These are phyloP conservation scores for Athelia sp. DNA, from an alignment of 1,284 basidiomycete species.

Conservation along the genomic window DNA sequence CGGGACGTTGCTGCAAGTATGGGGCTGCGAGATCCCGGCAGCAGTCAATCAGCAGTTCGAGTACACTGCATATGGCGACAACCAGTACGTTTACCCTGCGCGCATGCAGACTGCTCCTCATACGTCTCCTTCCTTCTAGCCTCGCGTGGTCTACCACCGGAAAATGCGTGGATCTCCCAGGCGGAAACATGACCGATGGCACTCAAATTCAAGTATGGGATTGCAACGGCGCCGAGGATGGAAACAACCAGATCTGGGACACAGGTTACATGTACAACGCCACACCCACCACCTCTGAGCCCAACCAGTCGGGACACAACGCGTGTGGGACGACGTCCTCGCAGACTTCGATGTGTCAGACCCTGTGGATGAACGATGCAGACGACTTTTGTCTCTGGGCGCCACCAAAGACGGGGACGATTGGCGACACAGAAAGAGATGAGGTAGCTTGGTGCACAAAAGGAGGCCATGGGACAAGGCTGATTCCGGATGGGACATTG, in stretches of 20 bases:
- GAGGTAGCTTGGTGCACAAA: constrained; percentile 77
- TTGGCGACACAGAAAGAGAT: constrained; percentile 65
- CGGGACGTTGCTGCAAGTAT: constrained; percentile 43
- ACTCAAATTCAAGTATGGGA: constrained; percentile 41
- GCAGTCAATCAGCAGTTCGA: constrained; percentile 39
- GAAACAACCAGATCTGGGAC: constrained; percentile 47
- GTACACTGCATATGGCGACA: constrained; percentile 33
- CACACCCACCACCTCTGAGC: constrained; percentile 41
- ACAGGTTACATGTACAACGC: constrained; percentile 36
- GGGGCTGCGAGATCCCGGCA: constrained; percentile 31
- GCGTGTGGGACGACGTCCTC: constrained; percentile 45
- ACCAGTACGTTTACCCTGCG: constrained; percentile 16
- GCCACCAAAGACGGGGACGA: constrained; percentile 41
- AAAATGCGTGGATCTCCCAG: constrained; percentile 43
- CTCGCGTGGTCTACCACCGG: constrained; percentile 40
- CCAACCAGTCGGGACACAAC: constrained; percentile 52
- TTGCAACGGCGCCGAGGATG: constrained; percentile 22
- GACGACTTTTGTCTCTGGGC: constrained; percentile 64
- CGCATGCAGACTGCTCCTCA: neutral
- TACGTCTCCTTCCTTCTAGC: constrained; percentile 1
- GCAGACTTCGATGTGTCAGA: constrained; percentile 51
- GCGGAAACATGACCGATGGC: constrained; percentile 32
- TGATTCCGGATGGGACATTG: constrained; percentile 59
- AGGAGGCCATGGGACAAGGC: constrained; percentile 57
- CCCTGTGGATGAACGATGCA: constrained; percentile 45